Percentiles rank a stretch among this genome's conserved stretches.
These are phyloP conservation scores for Schizosaccharomyces cryophilus DNA, from an alignment of 805 yeast genomes.

Conservation along the genomic window DNA sequence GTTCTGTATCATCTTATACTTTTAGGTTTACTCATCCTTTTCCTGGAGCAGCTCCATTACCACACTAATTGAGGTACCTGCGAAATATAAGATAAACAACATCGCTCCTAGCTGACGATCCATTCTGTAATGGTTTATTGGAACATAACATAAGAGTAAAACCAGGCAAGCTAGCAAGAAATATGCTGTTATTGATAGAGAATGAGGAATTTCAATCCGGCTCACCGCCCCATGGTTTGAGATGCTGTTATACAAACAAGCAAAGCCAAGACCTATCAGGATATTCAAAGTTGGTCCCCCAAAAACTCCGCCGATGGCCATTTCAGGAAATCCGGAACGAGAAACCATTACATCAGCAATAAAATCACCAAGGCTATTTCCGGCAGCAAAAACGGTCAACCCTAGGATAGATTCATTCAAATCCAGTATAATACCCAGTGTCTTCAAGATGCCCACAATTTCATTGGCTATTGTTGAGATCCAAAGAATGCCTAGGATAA, in stretches of 20 bases:
- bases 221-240: not conserved
- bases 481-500: constrained; percentile 39
- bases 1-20: too few species aligned
- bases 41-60: not conserved
- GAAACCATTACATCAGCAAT: constrained; percentile 66
- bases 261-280: constrained; percentile 57
- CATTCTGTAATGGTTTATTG: constrained; percentile 21
- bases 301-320: constrained; percentile 89
- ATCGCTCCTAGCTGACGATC: constrained; percentile 18
- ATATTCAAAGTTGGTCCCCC: constrained; percentile 73
- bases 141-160: constrained; percentile 19
- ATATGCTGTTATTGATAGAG: not conserved
- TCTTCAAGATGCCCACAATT: constrained; percentile 37
- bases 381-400: constrained; percentile 67
- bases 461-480: constrained; percentile 47
- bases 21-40: too few species aligned
- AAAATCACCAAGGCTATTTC: constrained; percentile 78
- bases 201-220: constrained; percentile 7
- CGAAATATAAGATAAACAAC: constrained; percentile 20
- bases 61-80: constrained; percentile 15
- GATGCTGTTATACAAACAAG: constrained; percentile 28
- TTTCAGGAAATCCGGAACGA: constrained; percentile 52
- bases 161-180: constrained; percentile 10
- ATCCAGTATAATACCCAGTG: constrained; percentile 32
- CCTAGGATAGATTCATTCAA: constrained; percentile 67